Evolutionary conservation across 208 protist genomes (phyloP).

Genomic region (Trypanosoma lewisi): DNA sequence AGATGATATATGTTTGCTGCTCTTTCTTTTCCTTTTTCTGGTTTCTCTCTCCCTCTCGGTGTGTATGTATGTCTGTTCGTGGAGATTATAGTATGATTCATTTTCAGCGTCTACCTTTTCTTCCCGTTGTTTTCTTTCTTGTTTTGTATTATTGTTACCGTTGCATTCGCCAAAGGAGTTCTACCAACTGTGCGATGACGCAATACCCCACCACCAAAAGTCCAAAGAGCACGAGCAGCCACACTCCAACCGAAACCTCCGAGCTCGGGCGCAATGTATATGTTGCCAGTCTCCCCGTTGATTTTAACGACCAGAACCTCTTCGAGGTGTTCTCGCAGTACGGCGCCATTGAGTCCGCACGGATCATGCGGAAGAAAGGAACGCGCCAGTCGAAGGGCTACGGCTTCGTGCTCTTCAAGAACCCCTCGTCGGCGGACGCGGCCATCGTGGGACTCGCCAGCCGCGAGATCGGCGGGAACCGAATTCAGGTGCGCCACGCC

Average conservation of each 20-base stretch:
- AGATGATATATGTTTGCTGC: no score
- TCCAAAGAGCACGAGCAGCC: not conserved
- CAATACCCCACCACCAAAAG: not conserved
- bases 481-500: slow-evolving; percentile 75
- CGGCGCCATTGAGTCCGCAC: slow-evolving; percentile 55
- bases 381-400: slow-evolving; percentile 67
- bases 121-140: not conserved
- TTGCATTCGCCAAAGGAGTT: no score
- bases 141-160: slow-evolving; percentile 4
- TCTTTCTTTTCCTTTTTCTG: no score
- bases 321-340: slow-evolving; percentile 58
- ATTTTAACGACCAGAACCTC: slow-evolving; percentile 64
- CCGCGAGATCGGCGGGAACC: slow-evolving; percentile 33
- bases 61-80: no score
- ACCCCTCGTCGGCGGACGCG: slow-evolving; percentile 33
- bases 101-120: not conserved
- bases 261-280: slow-evolving; percentile 69
- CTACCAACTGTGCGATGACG: not conserved
- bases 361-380: slow-evolving; percentile 63
- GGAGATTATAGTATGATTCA: no score
- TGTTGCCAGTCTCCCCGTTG: slow-evolving; percentile 65
- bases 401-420: slow-evolving; percentile 77
- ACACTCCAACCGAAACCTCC: not conserved
- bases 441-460: slow-evolving; percentile 48
- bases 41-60: no score